A percentile compares a stretch with the other conserved stretches of the same genome.
These are phyloP conservation scores for Staphylotrichum tortipilum DNA, from an alignment of 495 filamentous ascomycete species.

Conservation along the genomic window DNA sequence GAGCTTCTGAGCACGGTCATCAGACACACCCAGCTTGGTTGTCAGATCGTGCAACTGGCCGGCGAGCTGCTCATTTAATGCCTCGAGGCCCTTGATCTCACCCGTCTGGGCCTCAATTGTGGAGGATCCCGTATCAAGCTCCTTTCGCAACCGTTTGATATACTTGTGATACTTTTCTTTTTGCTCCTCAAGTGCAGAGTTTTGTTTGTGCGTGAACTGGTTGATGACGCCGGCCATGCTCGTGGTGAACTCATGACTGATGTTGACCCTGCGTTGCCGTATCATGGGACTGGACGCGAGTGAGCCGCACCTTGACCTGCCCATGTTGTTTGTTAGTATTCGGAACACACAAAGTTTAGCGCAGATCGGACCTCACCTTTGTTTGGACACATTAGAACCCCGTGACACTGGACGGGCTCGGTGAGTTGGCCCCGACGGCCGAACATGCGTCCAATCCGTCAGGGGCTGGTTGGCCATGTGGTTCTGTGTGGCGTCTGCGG, in stretches of 20 bases:
- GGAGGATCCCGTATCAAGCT: conserved; percentile 1
- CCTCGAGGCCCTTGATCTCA: conserved; percentile 19
- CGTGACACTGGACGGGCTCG: conserved; percentile 5
- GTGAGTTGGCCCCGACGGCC: background rate
- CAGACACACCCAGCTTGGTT: conserved; percentile 14
- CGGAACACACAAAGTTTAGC: background rate
- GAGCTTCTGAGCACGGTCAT: conserved; percentile 13
- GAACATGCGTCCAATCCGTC: background rate
- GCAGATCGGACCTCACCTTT: background rate
- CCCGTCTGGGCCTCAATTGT: conserved; percentile 9
- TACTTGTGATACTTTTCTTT: conserved; percentile 15
- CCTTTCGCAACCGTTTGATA: conserved; percentile 12
- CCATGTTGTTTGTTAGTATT: background rate
- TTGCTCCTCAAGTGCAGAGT: conserved; percentile 10
- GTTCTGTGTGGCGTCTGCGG: background rate
- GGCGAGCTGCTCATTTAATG: conserved; percentile 13
- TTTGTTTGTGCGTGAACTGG: conserved; percentile 16
- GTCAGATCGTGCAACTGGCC: conserved; percentile 17
- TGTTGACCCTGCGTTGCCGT: conserved; percentile 5
- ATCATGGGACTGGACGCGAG: conserved; percentile 7
- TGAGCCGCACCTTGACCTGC: conserved; percentile 5
- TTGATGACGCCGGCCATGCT: conserved; percentile 19
- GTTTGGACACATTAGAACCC: conserved; percentile 14
- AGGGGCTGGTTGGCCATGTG: background rate
- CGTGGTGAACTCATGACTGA: conserved; percentile 18